phyloP scores from a whole-genome alignment of 495 filamentous ascomycete genomes.

The Glonium stellatum region DNA sequence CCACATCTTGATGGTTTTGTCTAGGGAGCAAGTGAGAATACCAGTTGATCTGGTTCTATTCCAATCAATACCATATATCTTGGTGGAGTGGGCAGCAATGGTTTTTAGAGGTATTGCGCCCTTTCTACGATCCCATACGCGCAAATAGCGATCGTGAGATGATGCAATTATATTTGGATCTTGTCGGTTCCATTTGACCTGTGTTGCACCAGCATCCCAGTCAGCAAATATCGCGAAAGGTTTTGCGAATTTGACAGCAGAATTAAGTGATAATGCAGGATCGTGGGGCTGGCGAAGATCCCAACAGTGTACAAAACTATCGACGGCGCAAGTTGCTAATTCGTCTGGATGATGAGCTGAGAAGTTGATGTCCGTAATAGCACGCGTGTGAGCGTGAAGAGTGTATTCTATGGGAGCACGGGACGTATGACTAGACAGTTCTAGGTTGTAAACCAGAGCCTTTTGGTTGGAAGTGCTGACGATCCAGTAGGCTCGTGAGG shows the following conservation, averaged over 20 bases:
- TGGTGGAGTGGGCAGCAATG: conserved; percentile 85
- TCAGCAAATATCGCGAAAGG: conserved; percentile 57
- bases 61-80: conserved; percentile 96
- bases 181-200: conserved; percentile 92
- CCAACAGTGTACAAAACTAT: conserved; percentile 92
- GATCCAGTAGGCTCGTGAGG: conserved; percentile 83
- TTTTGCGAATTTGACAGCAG: conserved; percentile 3
- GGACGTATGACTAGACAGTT: conserved; percentile 52
- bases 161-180: conserved; percentile 80
- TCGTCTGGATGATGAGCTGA: conserved; percentile 85
- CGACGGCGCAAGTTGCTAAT: conserved; percentile 84
- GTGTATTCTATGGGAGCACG: conserved; percentile 79
- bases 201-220: conserved; percentile 90
- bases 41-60: conserved; percentile 65
- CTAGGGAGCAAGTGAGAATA: conserved; percentile 80
- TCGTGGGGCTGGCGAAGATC: conserved; percentile 71
- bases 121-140: conserved; percentile 86
- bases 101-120: conserved; percentile 71
- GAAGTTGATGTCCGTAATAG: conserved; percentile 96
- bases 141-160: conserved; percentile 76
- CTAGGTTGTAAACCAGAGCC: conserved; percentile 90
- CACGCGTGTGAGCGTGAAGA: conserved; percentile 80
- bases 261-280: conserved; percentile 53
- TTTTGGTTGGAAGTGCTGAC: conserved; percentile 92
- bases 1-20: conserved; percentile 93